Conservation (phyloP, 768 basidiomycete genomes). For the Phlebiopsis gigantea region DNA sequence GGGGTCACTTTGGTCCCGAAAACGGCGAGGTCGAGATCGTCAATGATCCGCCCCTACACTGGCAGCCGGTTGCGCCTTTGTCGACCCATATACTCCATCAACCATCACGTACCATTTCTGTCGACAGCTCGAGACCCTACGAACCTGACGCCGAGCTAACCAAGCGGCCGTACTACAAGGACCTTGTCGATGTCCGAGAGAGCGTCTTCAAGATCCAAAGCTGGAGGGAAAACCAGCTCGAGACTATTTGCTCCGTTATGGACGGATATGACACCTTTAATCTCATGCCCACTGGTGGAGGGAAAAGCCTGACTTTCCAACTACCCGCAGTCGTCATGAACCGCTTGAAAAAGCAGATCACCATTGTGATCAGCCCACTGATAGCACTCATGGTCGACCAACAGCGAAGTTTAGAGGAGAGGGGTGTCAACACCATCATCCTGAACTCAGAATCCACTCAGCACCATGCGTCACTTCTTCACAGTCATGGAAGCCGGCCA, state of each 20-base stretch:
- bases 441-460: conserved; percentile 28
- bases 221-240: conserved; percentile 83
- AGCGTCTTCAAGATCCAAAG: conserved; percentile 54
- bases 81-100: not conserved
- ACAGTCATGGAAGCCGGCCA: conserved; percentile 41
- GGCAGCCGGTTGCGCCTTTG: not conserved
- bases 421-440: conserved; percentile 63
- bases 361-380: conserved; percentile 87
- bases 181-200: conserved; percentile 45
- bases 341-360: conserved; percentile 74
- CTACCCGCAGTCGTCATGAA: conserved; percentile 79
- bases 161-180: conserved; percentile 16
- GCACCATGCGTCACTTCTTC: conserved; percentile 41
- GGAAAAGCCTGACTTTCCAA: conserved; percentile 85
- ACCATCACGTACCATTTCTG: not conserved
- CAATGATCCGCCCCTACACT: not conserved
- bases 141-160: conserved; percentile 5
- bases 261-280: conserved; percentile 86
- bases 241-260: conserved; percentile 78
- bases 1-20: not conserved
- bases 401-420: conserved; percentile 57
- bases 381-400: conserved; percentile 89
- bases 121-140: too few species aligned
- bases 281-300: conserved; percentile 94
- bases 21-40: not conserved